Percentiles rank a stretch among this genome's conserved stretches.
These are phyloP conservation scores for Aspergillus fijiensis DNA, from an alignment of 2,329 filamentous ascomycete species.

Conservation along the genomic window DNA sequence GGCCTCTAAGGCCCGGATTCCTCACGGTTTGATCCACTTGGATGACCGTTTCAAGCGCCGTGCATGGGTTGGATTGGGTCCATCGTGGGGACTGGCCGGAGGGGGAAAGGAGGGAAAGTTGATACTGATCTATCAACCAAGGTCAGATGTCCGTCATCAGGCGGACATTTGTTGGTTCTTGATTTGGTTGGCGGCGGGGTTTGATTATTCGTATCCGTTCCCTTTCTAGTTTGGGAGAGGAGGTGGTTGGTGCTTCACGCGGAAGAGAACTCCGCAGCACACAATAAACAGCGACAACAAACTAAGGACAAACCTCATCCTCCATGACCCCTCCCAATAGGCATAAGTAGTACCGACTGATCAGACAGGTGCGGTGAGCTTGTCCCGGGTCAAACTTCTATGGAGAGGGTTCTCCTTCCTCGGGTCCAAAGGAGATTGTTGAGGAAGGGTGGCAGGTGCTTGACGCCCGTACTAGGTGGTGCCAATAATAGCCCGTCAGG, in stretches of 20 bases:
- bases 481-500: not conserved
- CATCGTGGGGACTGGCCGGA: not conserved
- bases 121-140: not conserved
- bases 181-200: not conserved
- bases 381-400: not conserved
- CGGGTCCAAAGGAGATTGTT: not conserved
- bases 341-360: not conserved
- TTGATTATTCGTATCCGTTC: not conserved
- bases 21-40: slow-evolving; percentile 5
- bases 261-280: not conserved
- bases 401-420: not conserved
- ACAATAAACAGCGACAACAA: too few species aligned
- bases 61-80: slow-evolving; percentile 1
- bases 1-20: not conserved
- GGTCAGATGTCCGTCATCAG: not conserved
- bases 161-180: not conserved
- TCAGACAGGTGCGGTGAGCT: not conserved
- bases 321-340: too few species aligned
- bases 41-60: slow-evolving; percentile 3
- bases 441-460: not conserved
- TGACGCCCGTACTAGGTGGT: not conserved
- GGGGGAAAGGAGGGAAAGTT: not conserved
- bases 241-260: not conserved
- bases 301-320: too few species aligned
- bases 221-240: not conserved